Conservation (phyloP, 495 filamentous ascomycete genomes). For the Neurospora intermedia region DNA sequence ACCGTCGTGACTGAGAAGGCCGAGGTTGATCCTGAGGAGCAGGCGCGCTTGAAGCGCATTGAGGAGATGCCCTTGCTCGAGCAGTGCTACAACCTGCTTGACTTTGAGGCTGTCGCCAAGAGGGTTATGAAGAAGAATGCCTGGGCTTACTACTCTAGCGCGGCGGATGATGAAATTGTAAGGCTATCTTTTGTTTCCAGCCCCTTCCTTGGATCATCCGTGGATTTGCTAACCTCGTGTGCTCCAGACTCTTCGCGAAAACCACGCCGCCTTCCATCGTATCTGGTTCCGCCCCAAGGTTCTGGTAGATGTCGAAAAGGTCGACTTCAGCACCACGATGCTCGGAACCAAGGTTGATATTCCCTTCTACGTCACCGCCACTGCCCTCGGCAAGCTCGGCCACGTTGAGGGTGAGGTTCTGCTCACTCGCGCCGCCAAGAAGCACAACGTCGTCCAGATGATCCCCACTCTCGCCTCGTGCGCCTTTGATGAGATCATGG, state of each 20-base stretch:
- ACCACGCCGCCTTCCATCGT: conserved; percentile 90
- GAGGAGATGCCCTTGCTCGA: conserved; percentile 68
- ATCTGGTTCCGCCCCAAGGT: conserved; percentile 93
- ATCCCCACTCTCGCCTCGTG: conserved; percentile 97
- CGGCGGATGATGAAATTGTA: conserved; percentile 94
- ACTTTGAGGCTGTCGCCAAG: conserved; percentile 86
- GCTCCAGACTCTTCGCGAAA: conserved; percentile 84
- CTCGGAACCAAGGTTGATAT: conserved; percentile 71
- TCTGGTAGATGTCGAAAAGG: conserved; percentile 73
- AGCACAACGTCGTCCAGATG: conserved; percentile 89
- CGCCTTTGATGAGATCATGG: conserved; percentile 93
- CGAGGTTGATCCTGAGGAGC: conserved; percentile 64
- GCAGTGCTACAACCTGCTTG: conserved; percentile 89
- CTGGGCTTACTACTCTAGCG: conserved; percentile 95
- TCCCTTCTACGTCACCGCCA: conserved; percentile 89
- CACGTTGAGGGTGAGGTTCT: conserved; percentile 83
- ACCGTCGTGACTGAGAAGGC: conserved; percentile 69
- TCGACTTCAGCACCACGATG: conserved; percentile 84
- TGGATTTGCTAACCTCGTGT: background rate
- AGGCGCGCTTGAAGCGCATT: conserved; percentile 63
- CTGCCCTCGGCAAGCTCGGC: conserved; percentile 83
- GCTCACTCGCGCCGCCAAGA: conserved; percentile 70
- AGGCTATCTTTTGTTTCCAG: background rate
- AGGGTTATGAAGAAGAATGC: conserved; percentile 87
- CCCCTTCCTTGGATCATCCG: conserved; percentile 25